Evolutionary conservation across 2,329 filamentous ascomycete species (phyloP).

Genomic region (Aspergillus jensenii): DNA sequence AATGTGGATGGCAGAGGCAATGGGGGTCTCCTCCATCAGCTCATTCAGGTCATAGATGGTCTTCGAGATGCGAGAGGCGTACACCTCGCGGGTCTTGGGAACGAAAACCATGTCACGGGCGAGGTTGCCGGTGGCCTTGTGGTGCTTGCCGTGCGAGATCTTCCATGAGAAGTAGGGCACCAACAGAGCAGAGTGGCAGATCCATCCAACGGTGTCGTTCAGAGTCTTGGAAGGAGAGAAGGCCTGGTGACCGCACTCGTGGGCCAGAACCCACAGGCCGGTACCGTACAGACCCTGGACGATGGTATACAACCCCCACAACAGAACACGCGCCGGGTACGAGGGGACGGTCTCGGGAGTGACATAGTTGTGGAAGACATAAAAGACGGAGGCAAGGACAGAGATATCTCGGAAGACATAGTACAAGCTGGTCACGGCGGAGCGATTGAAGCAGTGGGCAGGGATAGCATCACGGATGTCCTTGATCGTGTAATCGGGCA

Average conservation of each 20-base stretch:
- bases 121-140: conserved; percentile 97
- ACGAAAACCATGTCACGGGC: conserved; percentile 99
- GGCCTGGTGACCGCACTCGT: conserved; percentile 96
- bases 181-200: conserved; percentile 82
- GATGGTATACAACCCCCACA: conserved; percentile 71
- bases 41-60: conserved; percentile 80
- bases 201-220: conserved; percentile 90
- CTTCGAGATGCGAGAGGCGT: conserved; percentile 71
- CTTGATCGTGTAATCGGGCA: conserved; percentile 97
- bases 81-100: conserved; percentile 84
- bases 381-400: conserved; percentile 74
- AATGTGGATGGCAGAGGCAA: conserved; percentile 72
- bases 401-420: conserved; percentile 84
- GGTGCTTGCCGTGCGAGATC: conserved; percentile 98
- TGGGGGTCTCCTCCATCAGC: conserved; percentile 90
- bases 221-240: conserved; percentile 90
- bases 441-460: conserved; percentile 94
- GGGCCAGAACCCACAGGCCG: conserved; percentile 92
- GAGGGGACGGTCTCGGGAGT: conserved; percentile 81
- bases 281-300: conserved; percentile 91
- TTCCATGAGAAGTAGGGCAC: conserved; percentile 99
- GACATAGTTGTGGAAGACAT: conserved; percentile 83
- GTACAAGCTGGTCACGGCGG: conserved; percentile 68
- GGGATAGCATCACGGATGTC: conserved; percentile 96
- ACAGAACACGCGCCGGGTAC: conserved; percentile 61